These are phyloP conservation scores for Daedaleopsis nitida DNA, from an alignment of 768 basidiomycete genomes.

Conservation along the genomic window DNA sequence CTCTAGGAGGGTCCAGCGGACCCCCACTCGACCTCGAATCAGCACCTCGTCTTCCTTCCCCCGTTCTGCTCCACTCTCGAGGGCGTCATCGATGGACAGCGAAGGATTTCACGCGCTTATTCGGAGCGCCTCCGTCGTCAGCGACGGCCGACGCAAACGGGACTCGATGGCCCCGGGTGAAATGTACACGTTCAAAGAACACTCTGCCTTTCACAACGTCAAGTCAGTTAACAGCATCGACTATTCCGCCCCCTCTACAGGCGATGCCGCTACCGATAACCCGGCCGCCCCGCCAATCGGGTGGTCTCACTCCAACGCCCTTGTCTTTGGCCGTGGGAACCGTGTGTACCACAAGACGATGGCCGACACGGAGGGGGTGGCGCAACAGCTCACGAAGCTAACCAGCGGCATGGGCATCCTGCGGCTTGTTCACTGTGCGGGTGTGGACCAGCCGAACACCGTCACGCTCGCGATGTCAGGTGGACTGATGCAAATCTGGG, in stretches of 20 bases:
- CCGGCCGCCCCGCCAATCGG: slow-evolving; percentile 32
- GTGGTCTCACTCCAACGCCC: slow-evolving; percentile 45
- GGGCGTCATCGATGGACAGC: slow-evolving; percentile 16
- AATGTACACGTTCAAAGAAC: neutral
- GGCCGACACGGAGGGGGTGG: slow-evolving; percentile 35
- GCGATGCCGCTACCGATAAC: slow-evolving; percentile 11
- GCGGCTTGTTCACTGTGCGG: slow-evolving; percentile 43
- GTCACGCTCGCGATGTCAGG: slow-evolving; percentile 64
- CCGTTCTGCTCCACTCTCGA: slow-evolving; percentile 7
- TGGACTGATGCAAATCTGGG: slow-evolving; percentile 76
- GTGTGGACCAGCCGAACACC: slow-evolving; percentile 35
- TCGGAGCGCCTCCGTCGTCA: slow-evolving; percentile 7
- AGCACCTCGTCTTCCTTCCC: slow-evolving; percentile 11
- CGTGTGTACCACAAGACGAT: slow-evolving; percentile 56
- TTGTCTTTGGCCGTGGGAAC: slow-evolving; percentile 56
- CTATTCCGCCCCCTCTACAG: slow-evolving; percentile 15
- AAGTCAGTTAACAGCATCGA: slow-evolving; percentile 18
- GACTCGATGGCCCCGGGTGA: slow-evolving; percentile 13
- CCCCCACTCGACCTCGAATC: slow-evolving; percentile 8
- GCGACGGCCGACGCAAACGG: slow-evolving; percentile 12
- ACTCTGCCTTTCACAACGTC: slow-evolving; percentile 18
- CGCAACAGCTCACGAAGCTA: slow-evolving; percentile 53
- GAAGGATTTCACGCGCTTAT: slow-evolving; percentile 6
- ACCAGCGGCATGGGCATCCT: slow-evolving; percentile 48
- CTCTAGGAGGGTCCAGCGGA: neutral